These are phyloP conservation scores for Wilhelminamyces savonicus DNA, from an alignment of 805 yeast genomes.

Conservation along the genomic window DNA sequence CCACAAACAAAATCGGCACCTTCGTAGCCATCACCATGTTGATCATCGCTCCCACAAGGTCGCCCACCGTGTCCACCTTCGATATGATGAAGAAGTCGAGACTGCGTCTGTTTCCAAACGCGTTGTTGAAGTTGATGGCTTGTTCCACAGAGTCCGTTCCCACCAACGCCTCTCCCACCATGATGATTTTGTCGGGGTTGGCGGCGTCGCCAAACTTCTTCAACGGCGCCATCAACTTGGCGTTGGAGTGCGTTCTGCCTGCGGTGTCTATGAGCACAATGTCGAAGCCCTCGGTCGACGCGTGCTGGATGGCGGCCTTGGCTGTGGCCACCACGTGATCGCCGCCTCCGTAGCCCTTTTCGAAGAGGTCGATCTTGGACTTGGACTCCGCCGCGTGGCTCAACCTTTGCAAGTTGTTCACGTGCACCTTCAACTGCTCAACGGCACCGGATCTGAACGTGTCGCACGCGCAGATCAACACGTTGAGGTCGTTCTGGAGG, in stretches of 20 bases:
- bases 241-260: constrained; percentile 94
- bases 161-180: constrained; percentile 98
- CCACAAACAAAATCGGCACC: constrained; percentile 91
- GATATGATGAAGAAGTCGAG: constrained; percentile 89
- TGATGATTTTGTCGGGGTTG: constrained; percentile 89
- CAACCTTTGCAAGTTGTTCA: constrained; percentile 68
- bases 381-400: constrained; percentile 40
- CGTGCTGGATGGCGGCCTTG: constrained; percentile 80
- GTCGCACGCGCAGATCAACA: constrained; percentile 93
- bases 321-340: constrained; percentile 90
- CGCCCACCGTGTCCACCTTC: constrained; percentile 97
- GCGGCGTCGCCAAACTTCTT: constrained; percentile 95
- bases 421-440: constrained; percentile 94
- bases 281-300: constrained; percentile 63
- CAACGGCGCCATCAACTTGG: constrained; percentile 89
- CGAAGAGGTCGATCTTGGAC: constrained; percentile 67
- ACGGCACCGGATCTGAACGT: constrained; percentile 98
- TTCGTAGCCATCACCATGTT: constrained; percentile 96
- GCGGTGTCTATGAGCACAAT: constrained; percentile 94
- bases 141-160: constrained; percentile 97
- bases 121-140: constrained; percentile 86
- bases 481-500: constrained; percentile 79
- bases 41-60: constrained; percentile 92
- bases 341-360: constrained; percentile 97
- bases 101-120: constrained; percentile 77